phyloP scores from a whole-genome alignment of 2,329 filamentous ascomycete species.

The Curvularia sp. region DNA sequence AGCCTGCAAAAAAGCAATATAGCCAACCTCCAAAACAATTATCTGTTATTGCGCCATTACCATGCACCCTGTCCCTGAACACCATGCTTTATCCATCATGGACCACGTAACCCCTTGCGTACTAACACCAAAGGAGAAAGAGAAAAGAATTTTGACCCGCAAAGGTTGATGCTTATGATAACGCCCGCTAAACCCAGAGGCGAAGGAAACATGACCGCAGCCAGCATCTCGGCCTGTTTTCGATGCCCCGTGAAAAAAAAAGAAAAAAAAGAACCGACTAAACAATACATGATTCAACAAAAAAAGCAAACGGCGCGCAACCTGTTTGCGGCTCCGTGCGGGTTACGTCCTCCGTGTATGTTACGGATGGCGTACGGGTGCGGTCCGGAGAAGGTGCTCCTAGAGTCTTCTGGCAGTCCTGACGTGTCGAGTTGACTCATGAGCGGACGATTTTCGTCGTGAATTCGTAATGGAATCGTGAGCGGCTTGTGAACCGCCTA shows the following conservation, averaged over 20 bases:
- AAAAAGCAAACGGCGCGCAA: slow-evolving; percentile 2
- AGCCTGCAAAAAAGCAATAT: slow-evolving; percentile 20
- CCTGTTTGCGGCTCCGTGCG: slow-evolving; percentile 2
- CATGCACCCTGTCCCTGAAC: slow-evolving; percentile 34
- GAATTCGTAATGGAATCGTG: slow-evolving; percentile 25
- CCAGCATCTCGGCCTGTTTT: slow-evolving; percentile 6
- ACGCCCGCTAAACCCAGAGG: slow-evolving; percentile 34
- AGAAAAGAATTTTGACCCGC: slow-evolving; percentile 38
- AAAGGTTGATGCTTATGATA: slow-evolving; percentile 34
- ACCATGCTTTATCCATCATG: slow-evolving; percentile 24
- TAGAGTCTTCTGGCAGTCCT: slow-evolving; percentile 5
- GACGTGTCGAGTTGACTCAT: slow-evolving; percentile 25
- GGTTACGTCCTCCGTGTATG: slow-evolving; percentile 6
- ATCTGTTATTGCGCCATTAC: slow-evolving; percentile 22
- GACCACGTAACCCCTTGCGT: slow-evolving; percentile 29
- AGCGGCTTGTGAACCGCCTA: slow-evolving; percentile 10
- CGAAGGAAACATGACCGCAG: slow-evolving; percentile 10
- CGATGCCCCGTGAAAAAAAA: slow-evolving; percentile 14
- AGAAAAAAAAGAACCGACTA: slow-evolving; percentile 13
- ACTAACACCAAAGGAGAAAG: slow-evolving; percentile 32
- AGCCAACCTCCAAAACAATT: slow-evolving; percentile 15
- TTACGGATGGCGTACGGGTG: slow-evolving; percentile 10
- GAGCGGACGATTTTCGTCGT: slow-evolving; percentile 25
- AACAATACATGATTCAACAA: slow-evolving; percentile 19
- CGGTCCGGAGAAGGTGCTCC: slow-evolving; percentile 10